These are phyloP conservation scores for Tympanopsis confertula DNA, from an alignment of 2,329 filamentous ascomycete genomes.

Conservation along the genomic window DNA sequence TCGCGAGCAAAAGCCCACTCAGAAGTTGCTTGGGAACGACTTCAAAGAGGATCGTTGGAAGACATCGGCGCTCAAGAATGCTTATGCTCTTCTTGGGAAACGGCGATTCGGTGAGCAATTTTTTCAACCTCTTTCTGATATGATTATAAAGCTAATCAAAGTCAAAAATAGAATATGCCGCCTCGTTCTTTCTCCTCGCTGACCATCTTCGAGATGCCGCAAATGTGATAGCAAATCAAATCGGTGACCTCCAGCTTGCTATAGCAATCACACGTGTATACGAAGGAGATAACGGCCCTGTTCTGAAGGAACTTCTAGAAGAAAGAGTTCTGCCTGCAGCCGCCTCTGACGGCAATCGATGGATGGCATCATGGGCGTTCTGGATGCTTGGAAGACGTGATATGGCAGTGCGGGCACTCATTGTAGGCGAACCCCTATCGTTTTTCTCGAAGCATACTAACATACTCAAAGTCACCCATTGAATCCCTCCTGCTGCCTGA, in stretches of 20 bases:
- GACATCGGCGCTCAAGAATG: constrained; percentile 86
- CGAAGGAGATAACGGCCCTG: constrained; percentile 69
- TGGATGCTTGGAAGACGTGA: constrained; percentile 77
- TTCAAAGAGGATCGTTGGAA: constrained; percentile 80
- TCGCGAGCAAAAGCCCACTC: constrained; percentile 71
- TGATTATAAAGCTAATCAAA: not conserved
- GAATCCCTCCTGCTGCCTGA: constrained; percentile 56
- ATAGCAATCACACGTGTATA: constrained; percentile 81
- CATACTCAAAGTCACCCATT: constrained; percentile 55
- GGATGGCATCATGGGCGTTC: constrained; percentile 92
- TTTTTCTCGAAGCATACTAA: not conserved
- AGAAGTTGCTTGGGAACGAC: constrained; percentile 74
- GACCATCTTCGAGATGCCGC: constrained; percentile 77
- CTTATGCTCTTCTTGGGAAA: constrained; percentile 86
- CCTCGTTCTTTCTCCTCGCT: constrained; percentile 86
- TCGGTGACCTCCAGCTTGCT: constrained; percentile 81
- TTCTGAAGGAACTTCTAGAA: constrained; percentile 63
- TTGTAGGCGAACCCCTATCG: constrained; percentile 38
- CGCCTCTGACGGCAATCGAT: constrained; percentile 72
- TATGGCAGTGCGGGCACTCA: constrained; percentile 72
- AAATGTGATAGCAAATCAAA: constrained; percentile 73
- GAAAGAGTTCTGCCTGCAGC: constrained; percentile 71
- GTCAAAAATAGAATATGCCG: constrained; percentile 63
- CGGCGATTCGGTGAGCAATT: constrained; percentile 66
- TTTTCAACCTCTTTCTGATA: constrained; percentile 1